These are phyloP conservation scores for Dendrostoma leiphaemia DNA, from an alignment of 2,329 filamentous ascomycete genomes.

Conservation along the genomic window DNA sequence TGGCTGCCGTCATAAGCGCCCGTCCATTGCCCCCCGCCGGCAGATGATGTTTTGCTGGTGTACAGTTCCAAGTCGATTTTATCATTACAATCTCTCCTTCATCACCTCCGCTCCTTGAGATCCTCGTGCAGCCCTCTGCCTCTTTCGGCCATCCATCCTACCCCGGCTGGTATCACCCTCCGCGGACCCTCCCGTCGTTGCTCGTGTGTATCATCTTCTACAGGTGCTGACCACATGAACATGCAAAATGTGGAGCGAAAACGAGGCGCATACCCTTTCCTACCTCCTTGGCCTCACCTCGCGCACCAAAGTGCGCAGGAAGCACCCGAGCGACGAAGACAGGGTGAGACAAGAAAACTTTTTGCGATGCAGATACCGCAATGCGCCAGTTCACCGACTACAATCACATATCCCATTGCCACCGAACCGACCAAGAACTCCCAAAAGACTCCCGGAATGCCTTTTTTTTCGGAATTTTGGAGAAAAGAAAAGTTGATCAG, in stretches of 20 bases:
- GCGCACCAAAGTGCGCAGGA: conserved; percentile 8
- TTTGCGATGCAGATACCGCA: conserved; percentile 19
- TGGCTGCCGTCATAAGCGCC: conserved; percentile 2
- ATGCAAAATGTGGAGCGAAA: conserved; percentile 13
- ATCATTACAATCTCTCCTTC: conserved; percentile 15
- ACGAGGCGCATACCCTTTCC: conserved; percentile 6
- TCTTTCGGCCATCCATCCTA: background rate
- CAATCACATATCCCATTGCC: conserved; percentile 17
- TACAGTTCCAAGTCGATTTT: conserved; percentile 11
- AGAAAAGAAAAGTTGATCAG: conserved; percentile 4
- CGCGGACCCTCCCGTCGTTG: conserved; percentile 7
- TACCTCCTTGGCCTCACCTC: background rate
- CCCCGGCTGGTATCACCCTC: conserved; percentile 6
- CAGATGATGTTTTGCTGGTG: conserved; percentile 10
- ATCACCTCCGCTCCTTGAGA: background rate
- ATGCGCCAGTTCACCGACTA: conserved; percentile 19
- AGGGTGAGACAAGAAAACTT: conserved; percentile 9
- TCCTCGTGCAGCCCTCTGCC: background rate
- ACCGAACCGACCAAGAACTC: conserved; percentile 20
- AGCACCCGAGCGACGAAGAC: background rate
- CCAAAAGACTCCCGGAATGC: conserved; percentile 18
- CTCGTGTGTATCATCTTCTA: conserved; percentile 17
- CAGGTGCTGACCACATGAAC: conserved; percentile 14
- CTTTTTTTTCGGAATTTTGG: conserved; percentile 16
- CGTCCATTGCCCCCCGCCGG: conserved; percentile 1